These are phyloP conservation scores for Omphalea diandra DNA, from an alignment of 441 rosid genomes.

Conservation along the genomic window DNA sequence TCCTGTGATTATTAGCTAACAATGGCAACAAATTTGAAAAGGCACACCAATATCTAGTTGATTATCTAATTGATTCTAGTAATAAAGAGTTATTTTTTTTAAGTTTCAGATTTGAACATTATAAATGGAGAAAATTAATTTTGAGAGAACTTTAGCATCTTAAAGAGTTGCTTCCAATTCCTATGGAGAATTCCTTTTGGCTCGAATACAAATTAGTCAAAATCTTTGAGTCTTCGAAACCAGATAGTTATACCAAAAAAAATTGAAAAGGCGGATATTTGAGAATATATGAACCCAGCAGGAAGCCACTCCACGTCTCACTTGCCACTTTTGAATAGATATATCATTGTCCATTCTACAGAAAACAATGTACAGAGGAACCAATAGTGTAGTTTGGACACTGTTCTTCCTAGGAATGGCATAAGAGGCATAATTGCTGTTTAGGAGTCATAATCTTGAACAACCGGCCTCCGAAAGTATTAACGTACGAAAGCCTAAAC, in stretches of 20 bases:
- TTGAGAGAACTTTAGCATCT: too few species aligned
- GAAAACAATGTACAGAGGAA: neutral
- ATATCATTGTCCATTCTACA: too few species aligned
- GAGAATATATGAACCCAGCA: neutral
- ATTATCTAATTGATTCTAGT: too few species aligned
- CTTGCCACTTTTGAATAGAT: constrained; percentile 9
- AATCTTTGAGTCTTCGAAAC: too few species aligned
- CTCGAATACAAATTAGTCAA: too few species aligned
- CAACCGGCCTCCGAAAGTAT: neutral
- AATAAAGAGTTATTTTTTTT: too few species aligned
- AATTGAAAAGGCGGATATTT: neutral
- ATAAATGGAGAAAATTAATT: too few species aligned
- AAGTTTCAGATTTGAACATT: too few species aligned
- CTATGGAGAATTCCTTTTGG: too few species aligned
- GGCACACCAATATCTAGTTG: too few species aligned
- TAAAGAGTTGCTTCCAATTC: too few species aligned
- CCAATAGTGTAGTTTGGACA: neutral
- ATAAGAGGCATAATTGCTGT: neutral
- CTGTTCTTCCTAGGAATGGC: neutral
- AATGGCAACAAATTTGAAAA: constrained; percentile 2
- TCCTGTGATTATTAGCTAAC: constrained; percentile 9
- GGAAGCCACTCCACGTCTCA: neutral
- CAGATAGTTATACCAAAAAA: too few species aligned
- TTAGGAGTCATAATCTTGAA: neutral
- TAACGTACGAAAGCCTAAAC: neutral